phyloP scores from a whole-genome alignment of 176 grass and related monocot species.

The barley (Hordeum vulgare) region MorexV3_pseudomolecules_assembly NC_058520.1:394098222-394098721 shows the following conservation, averaged over 20 bases:
- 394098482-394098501: neutral
- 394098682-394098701: neutral
- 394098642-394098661: neutral
- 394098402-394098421: neutral
- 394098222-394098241: conserved; percentile 62
- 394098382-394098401: neutral
- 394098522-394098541: conserved; percentile 11
- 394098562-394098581: conserved; percentile 15
- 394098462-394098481: neutral
- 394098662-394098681: neutral
- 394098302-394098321: neutral
- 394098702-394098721: neutral
- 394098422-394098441: neutral
- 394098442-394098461: neutral
- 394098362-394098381: conserved; percentile 2
- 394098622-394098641: conserved; percentile 28
- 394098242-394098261: conserved; percentile 60
- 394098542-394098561: neutral
- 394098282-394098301: neutral
- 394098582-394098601: conserved; percentile 25
- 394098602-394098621: conserved; percentile 11
- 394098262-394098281: conserved; percentile 22
- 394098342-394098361: conserved; percentile 29
- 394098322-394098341: neutral
- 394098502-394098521: neutral